Percentiles rank a stretch among this genome's conserved stretches.
phyloP scores from a whole-genome alignment of 257 asterid genomes.

The Verbascum thapsus region DNA sequence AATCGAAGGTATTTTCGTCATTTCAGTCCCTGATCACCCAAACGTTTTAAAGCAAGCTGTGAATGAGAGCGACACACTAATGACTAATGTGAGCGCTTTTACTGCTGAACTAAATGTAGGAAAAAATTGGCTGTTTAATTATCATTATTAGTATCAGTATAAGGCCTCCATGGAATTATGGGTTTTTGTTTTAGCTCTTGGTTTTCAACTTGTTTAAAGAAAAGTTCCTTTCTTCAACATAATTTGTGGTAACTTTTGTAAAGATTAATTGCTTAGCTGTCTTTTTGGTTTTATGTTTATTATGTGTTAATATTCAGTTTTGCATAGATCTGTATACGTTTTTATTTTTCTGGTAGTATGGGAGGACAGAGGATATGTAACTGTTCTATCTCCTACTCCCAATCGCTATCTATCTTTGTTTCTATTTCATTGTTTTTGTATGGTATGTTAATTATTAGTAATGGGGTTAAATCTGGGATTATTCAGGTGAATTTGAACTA shows the following conservation, averaged over 20 bases:
- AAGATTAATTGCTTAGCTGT: conserved; percentile 22
- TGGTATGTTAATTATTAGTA: conserved; percentile 13
- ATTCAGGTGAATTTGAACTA: too few relatives aligned
- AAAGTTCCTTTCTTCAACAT: too few relatives aligned
- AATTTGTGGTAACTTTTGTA: too few relatives aligned
- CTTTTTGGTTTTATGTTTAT: conserved; percentile 23
- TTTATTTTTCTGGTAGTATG: conserved; percentile 2
- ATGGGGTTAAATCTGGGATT: conserved; percentile 28
- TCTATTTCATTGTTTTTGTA: not conserved
- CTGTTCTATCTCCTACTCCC: conserved; percentile 41
- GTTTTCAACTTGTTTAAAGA: conserved; percentile 12
- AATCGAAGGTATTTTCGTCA: conserved; percentile 22
- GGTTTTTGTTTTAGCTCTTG: conserved; percentile 1
- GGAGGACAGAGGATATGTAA: conserved; percentile 30
- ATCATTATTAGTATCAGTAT: too few relatives aligned
- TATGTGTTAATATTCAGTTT: conserved; percentile 15
- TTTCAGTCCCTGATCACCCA: conserved; percentile 27
- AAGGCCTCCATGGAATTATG: conserved; percentile 16
- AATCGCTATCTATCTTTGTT: not conserved
- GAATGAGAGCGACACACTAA: conserved; percentile 48
- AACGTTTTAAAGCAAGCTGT: conserved; percentile 60
- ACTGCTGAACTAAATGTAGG: conserved; percentile 29
- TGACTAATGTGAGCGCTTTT: conserved; percentile 43
- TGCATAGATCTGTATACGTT: conserved; percentile 35
- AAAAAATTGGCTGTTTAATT: conserved; percentile 7